Evolutionary conservation across 139 green algal genomes (phyloP), one percentile per base, ranked within the genome.

Genomic region (Mychonastes homosphaera): DNA sequence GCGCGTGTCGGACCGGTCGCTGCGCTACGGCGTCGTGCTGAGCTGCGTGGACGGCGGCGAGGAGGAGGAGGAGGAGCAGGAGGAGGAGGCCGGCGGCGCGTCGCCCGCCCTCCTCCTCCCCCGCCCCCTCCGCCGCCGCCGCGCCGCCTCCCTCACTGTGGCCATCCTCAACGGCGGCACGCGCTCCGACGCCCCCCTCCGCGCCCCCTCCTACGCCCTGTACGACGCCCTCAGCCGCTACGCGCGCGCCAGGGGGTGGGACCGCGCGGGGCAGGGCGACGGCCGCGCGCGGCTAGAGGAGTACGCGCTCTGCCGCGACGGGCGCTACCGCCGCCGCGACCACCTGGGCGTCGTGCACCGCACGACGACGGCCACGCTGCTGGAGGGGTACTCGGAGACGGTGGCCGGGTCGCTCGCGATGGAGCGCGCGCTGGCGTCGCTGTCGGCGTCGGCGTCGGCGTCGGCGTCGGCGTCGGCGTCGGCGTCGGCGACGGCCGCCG

Each of bases 341-440:
- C 70, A 82, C 67, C 67, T 82, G 64, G 75, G 75, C 2, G 74
- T 75, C 48, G 34, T 75, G 19, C 64, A 73, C 27, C 67, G 63
- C 15, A 49, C 61, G 5, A 73, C 76, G n/a, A 77, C 66, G 13
- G 40, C 77, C 19, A 82, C 75, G 0, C 57, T 82, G 41, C 61
- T 82, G 23, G 75, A 78, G 50, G 75, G 75, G 28, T 82, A 71
- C 43, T n/a, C n/a, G n/a, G n/a, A n/a, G n/a, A n/a, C n/a, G n/a
- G n/a, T n/a, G n/a, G n/a, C n/a, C n/a, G n/a, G n/a, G n/a, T n/a
- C n/a, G n/a, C n/a, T n/a, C n/a, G n/a, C n/a, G n/a, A n/a, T n/a
- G n/a, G n/a, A n/a, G n/a, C n/a, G n/a, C n/a, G n/a, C n/a, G n/a
- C n/a, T n/a, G n/a, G n/a, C n/a, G n/a, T n/a, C n/a, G n/a, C n/a